These are phyloP conservation scores for Sherardia arvensis DNA, from an alignment of 257 asterid species.

Conservation along the genomic window DNA sequence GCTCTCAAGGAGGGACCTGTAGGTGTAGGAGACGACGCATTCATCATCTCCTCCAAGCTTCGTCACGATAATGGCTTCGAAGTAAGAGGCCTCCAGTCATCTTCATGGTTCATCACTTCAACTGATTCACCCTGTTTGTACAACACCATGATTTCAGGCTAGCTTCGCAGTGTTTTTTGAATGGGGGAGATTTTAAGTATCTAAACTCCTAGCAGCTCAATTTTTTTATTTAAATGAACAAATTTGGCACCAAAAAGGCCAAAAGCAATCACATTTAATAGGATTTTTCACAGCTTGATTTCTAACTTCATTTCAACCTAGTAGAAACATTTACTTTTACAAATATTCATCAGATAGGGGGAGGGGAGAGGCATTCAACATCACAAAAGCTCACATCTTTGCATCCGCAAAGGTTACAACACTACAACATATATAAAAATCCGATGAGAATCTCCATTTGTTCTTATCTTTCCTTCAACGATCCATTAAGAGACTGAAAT, in stretches of 20 bases:
- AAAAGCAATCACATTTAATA: not conserved
- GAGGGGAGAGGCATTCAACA: conserved; percentile 3
- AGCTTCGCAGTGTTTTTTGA: no score
- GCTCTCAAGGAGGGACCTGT: no score
- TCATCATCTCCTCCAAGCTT: no score
- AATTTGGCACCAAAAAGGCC: not conserved
- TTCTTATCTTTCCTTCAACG: conserved; percentile 44
- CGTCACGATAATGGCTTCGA: no score
- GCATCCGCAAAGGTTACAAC: conserved; percentile 11
- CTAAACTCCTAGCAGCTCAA: no score
- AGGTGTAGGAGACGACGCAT: no score
- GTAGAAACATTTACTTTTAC: not conserved
- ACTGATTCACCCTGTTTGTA: no score
- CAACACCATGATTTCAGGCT: no score
- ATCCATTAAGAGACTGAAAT: conserved; percentile 51
- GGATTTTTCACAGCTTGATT: not conserved
- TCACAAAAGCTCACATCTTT: conserved; percentile 19
- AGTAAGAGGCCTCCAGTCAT: no score
- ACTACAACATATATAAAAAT: not conserved
- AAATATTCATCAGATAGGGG: conserved; percentile 12
- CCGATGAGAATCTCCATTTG: not conserved
- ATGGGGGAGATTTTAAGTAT: no score
- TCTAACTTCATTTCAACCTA: conserved; percentile 3
- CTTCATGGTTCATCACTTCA: no score
- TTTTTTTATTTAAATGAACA: no score